phyloP scores from a whole-genome alignment of 306 rosid genomes.

The Casuarina glauca region DNA sequence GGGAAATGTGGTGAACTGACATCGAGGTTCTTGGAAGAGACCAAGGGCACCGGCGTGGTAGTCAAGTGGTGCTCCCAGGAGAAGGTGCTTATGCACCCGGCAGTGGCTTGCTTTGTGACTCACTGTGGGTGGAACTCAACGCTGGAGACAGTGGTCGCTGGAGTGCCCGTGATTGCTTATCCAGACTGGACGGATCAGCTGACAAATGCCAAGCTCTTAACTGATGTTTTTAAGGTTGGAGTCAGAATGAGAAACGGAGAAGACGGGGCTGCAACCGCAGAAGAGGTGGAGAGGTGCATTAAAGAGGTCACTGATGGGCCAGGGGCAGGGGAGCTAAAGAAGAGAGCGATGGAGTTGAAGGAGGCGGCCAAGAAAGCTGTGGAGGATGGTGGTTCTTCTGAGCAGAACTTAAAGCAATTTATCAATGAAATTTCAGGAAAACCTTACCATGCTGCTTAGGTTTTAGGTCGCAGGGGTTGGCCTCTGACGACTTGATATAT shows the following conservation, averaged over 20 bases:
- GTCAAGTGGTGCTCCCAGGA: slow-evolving; percentile 64
- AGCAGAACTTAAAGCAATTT: slow-evolving; percentile 34
- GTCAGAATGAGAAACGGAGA: slow-evolving; percentile 33
- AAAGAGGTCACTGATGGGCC: slow-evolving; percentile 46
- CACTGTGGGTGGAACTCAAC: slow-evolving; percentile 72
- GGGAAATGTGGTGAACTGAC: slow-evolving; percentile 17
- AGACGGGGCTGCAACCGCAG: slow-evolving; percentile 26
- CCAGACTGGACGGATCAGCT: slow-evolving; percentile 63
- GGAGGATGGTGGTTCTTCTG: slow-evolving; percentile 49
- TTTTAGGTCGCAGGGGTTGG: too few species aligned
- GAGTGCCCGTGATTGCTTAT: slow-evolving; percentile 57
- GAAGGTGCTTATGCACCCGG: slow-evolving; percentile 54
- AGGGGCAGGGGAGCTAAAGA: slow-evolving; percentile 30
- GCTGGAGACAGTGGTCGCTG: slow-evolving; percentile 41
- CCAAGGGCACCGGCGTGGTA: slow-evolving; percentile 37
- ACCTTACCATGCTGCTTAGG: neutral
- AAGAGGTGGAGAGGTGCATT: slow-evolving; percentile 57
- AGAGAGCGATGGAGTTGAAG: slow-evolving; percentile 42
- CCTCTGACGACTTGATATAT: too few species aligned
- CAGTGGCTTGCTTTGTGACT: slow-evolving; percentile 59
- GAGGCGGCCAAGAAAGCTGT: slow-evolving; percentile 33
- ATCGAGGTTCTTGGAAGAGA: slow-evolving; percentile 35
- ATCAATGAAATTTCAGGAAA: slow-evolving; percentile 21
- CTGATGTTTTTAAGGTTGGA: slow-evolving; percentile 41
- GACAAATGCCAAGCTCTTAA: slow-evolving; percentile 50